Conservation (phyloP, 1,139 yeast genomes). For the Hansenula lynferdii region DNA sequence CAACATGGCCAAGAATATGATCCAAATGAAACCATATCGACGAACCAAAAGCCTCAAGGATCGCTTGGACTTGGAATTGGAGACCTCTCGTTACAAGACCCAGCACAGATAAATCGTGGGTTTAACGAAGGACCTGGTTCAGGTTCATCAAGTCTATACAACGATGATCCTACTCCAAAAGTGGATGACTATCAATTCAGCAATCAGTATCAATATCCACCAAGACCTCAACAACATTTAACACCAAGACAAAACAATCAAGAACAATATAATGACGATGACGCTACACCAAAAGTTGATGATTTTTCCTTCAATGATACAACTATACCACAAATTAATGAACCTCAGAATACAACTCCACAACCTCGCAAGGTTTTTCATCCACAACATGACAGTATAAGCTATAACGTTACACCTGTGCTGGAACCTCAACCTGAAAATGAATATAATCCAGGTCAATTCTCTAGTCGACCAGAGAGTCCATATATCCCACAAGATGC, state of each 20-base stretch:
- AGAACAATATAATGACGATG: not conserved
- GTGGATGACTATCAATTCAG: constrained; percentile 7
- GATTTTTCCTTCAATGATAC: not conserved
- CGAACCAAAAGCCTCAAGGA: not conserved
- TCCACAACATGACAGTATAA: constrained; percentile 1
- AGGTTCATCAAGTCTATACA: constrained; percentile 5
- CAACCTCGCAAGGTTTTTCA: not conserved
- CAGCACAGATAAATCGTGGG: not conserved
- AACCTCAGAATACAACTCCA: too few species aligned
- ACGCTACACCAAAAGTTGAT: constrained; percentile 1
- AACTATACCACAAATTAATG: not conserved
- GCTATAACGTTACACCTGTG: constrained; percentile 3
- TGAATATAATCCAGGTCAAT: not conserved
- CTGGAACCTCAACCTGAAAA: not conserved
- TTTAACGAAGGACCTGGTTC: not conserved
- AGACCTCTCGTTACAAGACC: not conserved
- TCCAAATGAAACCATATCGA: not conserved
- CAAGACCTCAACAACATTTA: not conserved
- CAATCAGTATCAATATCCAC: not conserved
- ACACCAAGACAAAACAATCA: not conserved
- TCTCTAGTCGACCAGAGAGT: not conserved
- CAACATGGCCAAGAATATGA: too few species aligned
- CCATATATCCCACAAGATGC: not conserved
- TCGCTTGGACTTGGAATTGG: not conserved
- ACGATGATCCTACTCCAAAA: constrained; percentile 20